Conservation (phyloP, 2,329 filamentous ascomycete species). For the Onygenales sp. region DNA sequence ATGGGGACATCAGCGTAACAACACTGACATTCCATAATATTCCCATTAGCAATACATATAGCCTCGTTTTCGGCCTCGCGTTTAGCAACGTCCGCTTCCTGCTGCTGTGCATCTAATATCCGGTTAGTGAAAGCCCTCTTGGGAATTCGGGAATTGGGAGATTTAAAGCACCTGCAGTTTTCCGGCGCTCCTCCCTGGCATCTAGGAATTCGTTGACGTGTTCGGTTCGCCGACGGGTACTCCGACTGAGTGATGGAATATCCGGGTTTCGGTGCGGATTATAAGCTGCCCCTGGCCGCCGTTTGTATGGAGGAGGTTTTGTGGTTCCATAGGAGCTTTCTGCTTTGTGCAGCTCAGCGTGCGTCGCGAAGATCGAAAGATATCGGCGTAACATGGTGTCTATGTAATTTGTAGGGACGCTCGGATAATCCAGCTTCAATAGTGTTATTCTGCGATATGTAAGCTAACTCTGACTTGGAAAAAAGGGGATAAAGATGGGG, state of each 20-base stretch:
- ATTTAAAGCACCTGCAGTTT: not conserved
- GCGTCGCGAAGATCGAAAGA: conserved; percentile 18
- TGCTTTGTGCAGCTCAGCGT: conserved; percentile 15
- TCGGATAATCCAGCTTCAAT: conserved; percentile 10
- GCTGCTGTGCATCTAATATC: conserved; percentile 8
- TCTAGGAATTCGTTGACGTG: not conserved
- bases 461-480: not conserved
- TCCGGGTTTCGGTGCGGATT: not conserved
- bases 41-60: conserved; percentile 36
- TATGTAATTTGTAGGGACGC: not conserved
- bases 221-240: not conserved
- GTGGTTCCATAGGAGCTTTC: conserved; percentile 12
- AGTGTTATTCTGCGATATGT: conserved; percentile 16
- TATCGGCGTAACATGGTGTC: not conserved
- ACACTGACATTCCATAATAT: conserved; percentile 59
- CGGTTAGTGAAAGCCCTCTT: conserved; percentile 15
- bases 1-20: conserved; percentile 60
- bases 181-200: not conserved
- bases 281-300: not conserved
- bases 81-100: conserved; percentile 16
- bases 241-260: not conserved
- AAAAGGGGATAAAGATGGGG: too few relatives aligned
- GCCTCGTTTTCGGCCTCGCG: conserved; percentile 27
- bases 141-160: conserved; percentile 11
- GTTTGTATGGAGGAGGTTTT: conserved; percentile 5